Conservation (phyloP, 1,139 yeast genomes). For the Hanseniaspora gamundiae region DNA sequence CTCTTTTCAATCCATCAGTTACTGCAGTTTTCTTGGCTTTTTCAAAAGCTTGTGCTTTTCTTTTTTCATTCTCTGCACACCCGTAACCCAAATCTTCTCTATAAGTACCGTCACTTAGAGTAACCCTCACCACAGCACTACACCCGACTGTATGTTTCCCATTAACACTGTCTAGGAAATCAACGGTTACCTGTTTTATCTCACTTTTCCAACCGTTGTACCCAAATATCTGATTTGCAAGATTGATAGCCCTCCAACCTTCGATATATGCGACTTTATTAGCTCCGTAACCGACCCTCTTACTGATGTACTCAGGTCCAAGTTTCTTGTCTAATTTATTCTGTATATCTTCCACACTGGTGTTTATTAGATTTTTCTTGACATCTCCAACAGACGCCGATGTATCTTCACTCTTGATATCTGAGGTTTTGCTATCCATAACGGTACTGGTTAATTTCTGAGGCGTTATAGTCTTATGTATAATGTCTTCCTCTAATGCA, state of each 20-base stretch:
- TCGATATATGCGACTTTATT: slow-evolving; percentile 58
- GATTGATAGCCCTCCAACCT: slow-evolving; percentile 70
- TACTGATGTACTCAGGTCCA: slow-evolving; percentile 86
- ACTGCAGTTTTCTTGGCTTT: slow-evolving; percentile 73
- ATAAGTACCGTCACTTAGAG: slow-evolving; percentile 60
- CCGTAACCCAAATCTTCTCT: slow-evolving; percentile 82
- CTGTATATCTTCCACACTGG: slow-evolving; percentile 21
- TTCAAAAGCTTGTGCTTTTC: slow-evolving; percentile 65
- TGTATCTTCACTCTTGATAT: background rate
- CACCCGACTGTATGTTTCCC: slow-evolving; percentile 49
- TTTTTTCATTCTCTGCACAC: slow-evolving; percentile 56
- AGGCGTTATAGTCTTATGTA: too few relatives aligned
- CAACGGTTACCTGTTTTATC: slow-evolving; percentile 52
- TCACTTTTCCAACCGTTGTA: slow-evolving; percentile 76
- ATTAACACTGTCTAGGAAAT: slow-evolving; percentile 48
- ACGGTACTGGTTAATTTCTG: too few relatives aligned
- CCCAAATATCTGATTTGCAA: slow-evolving; percentile 73
- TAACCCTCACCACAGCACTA: slow-evolving; percentile 59
- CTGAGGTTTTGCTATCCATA: background rate
- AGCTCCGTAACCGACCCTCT: slow-evolving; percentile 70
- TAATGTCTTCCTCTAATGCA: too few relatives aligned
- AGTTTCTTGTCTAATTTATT: slow-evolving; percentile 43
- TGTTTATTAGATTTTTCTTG: background rate
- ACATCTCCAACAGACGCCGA: too few relatives aligned
- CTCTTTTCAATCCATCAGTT: slow-evolving; percentile 69